Evolutionary conservation across 2,329 filamentous ascomycete genomes (phyloP).

Genomic region (Colletotrichum tanaceti): DNA sequence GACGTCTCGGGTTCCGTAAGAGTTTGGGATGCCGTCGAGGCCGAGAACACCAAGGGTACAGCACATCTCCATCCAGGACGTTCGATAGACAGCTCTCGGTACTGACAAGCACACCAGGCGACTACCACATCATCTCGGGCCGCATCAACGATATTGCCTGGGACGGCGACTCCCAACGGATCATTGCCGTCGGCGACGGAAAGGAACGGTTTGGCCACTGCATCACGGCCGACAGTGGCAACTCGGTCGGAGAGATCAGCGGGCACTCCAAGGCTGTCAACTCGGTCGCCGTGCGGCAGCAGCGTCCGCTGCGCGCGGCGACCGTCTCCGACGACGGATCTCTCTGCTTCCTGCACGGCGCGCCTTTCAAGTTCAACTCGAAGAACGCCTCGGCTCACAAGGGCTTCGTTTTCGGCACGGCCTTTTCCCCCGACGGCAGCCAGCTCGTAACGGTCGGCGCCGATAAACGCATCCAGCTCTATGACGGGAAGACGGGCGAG

Average conservation of each 20-base stretch:
- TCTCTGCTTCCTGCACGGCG: slow-evolving; percentile 92
- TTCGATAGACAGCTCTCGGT: not conserved
- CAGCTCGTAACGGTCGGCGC: slow-evolving; percentile 88
- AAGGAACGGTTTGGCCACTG: slow-evolving; percentile 94
- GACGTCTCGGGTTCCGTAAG: slow-evolving; percentile 86
- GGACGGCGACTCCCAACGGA: slow-evolving; percentile 95
- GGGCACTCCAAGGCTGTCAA: slow-evolving; percentile 95
- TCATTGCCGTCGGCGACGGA: slow-evolving; percentile 96
- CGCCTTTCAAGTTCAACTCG: slow-evolving; percentile 95
- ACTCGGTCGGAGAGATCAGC: slow-evolving; percentile 92
- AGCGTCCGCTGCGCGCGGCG: slow-evolving; percentile 89
- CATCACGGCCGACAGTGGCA: slow-evolving; percentile 95
- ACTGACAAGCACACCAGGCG: slow-evolving; percentile 60
- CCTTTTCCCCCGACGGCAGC: slow-evolving; percentile 89
- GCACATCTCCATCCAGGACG: not conserved
- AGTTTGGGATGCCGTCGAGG: slow-evolving; percentile 93
- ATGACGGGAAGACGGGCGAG: slow-evolving; percentile 96
- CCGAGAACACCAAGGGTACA: slow-evolving; percentile 80
- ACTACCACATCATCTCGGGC: slow-evolving; percentile 94
- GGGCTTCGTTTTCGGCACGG: slow-evolving; percentile 88
- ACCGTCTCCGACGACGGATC: slow-evolving; percentile 92
- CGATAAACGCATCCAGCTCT: slow-evolving; percentile 93
- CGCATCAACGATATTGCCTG: slow-evolving; percentile 96
- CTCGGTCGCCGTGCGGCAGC: slow-evolving; percentile 86
- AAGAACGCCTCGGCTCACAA: slow-evolving; percentile 83